Base-by-base conservation (phyloP, 1,284 basidiomycete species). In the Cutaneotrichosporon spelunceum region DNA sequence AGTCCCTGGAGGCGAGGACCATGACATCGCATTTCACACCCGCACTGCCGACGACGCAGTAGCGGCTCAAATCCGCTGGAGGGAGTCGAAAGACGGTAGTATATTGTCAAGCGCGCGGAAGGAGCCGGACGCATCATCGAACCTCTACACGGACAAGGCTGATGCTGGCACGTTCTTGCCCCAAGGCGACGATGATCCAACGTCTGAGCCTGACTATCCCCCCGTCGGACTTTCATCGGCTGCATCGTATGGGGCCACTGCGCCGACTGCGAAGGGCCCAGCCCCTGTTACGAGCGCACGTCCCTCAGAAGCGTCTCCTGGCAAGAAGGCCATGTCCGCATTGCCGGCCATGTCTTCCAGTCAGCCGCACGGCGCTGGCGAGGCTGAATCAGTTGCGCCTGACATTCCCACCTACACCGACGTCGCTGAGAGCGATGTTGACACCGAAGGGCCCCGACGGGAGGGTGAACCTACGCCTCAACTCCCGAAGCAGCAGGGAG, bases 351-450 rank as follows among this genome's bases (percentile, higher is more conserved):
- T 29, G 48, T 26, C 48, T 14, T 16, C 48, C 4, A 27, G 13
- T 19, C 48, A 50, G 27, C 27, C 27, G 3, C 60, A 66, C 19
- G 62, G 67, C 44, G 53, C 62, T 1, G 63, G 60, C 27, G 63
- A 61, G n/a, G 56, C 34, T 16, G 52, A 58, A 24, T 42, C 36
- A 4, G 52, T 34, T 6, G 63, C 63, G 5, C 59, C 61, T 42
- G 53, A 58, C 24, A 56, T 59, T 19, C 21, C 49, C 3, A 39
- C 39, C 4, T 21, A 27, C 36, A 48, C 44, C 30, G 42, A 57
- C 16, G 19, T 26, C 26, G 11, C n/a, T 33, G 24, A 39, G 34
- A 49, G 49, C n/a, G 45, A 44, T 8, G 36, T 45, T 9, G 26
- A 44, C 19, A 16, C 33, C 8, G 42, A n/a, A 5, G 53, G 44